phyloP scores from a whole-genome alignment of 768 basidiomycete species.

The Lactifluus pinguis region DNA sequence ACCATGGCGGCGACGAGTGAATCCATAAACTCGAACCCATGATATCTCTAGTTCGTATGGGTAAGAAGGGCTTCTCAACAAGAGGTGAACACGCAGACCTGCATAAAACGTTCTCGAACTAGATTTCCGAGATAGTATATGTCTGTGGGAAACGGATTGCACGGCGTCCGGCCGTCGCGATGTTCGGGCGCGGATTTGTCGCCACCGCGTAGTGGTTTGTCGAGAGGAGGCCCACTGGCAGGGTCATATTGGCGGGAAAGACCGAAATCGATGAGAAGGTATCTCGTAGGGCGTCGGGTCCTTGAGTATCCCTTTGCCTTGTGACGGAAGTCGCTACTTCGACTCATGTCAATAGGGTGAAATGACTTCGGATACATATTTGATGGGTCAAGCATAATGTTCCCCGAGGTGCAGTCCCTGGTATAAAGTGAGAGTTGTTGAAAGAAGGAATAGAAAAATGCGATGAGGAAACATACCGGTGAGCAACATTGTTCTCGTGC shows the following conservation, averaged over 20 bases:
- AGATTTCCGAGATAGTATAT: constrained; percentile 23
- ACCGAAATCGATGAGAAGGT: constrained; percentile 27
- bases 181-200: constrained; percentile 24
- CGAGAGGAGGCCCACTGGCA: constrained; percentile 4
- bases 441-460: background rate
- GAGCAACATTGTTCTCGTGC: constrained; percentile 14
- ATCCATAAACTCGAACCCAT: constrained; percentile 7
- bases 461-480: background rate
- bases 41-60: background rate
- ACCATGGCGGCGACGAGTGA: constrained; percentile 27
- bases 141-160: constrained; percentile 23
- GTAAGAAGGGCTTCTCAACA: background rate
- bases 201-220: constrained; percentile 20
- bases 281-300: constrained; percentile 21
- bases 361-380: constrained; percentile 11
- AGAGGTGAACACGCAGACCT: background rate
- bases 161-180: background rate
- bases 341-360: background rate
- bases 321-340: background rate
- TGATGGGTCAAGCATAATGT: constrained; percentile 16
- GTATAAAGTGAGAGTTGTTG: background rate
- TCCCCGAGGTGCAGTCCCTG: constrained; percentile 7
- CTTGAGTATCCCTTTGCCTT: constrained; percentile 17
- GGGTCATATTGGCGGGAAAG: constrained; percentile 20
- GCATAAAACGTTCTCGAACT: constrained; percentile 12